Percentiles rank a stretch among this genome's conserved stretches.
Evolutionary conservation across 2,329 filamentous ascomycete genomes (phyloP).

Genomic region (Uncinocarpus reesii): DNA sequence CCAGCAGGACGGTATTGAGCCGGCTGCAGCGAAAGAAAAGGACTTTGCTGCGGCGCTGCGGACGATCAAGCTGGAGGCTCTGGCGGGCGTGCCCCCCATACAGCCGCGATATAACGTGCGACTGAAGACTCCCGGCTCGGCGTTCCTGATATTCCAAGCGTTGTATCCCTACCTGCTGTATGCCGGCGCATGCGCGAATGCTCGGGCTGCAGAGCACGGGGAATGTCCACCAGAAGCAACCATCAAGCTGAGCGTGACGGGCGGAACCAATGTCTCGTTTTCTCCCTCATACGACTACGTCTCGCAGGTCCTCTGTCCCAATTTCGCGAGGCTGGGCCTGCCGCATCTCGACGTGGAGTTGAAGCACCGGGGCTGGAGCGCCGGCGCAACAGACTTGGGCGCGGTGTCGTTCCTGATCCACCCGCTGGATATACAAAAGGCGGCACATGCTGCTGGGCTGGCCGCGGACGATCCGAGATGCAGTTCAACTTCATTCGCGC

Average conservation of each 20-base stretch:
- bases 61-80: conserved; percentile 1
- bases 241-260: conserved; percentile 40
- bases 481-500: conserved; percentile 11
- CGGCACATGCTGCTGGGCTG: background rate
- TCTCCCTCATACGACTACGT: conserved; percentile 50
- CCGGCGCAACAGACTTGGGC: conserved; percentile 39
- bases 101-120: conserved; percentile 32
- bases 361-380: conserved; percentile 45
- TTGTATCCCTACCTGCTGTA: conserved; percentile 50
- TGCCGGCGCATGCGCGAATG: conserved; percentile 20
- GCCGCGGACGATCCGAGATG: background rate
- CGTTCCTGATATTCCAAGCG: conserved; percentile 49
- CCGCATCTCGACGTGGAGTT: conserved; percentile 37
- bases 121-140: conserved; percentile 43
- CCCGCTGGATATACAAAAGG: conserved; percentile 25
- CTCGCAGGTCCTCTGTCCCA: conserved; percentile 46
- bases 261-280: conserved; percentile 49
- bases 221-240: conserved; percentile 1
- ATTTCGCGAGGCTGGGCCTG: conserved; percentile 42
- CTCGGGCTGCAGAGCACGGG: conserved; percentile 5
- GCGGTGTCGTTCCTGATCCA: conserved; percentile 41
- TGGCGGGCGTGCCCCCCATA: conserved; percentile 9
- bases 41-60: conserved; percentile 1
- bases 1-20: background rate
- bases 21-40: background rate